Evolutionary conservation across 129 eudicot species (phyloP).

Genomic region (Pseudognaphalium luteoalbum): DNA sequence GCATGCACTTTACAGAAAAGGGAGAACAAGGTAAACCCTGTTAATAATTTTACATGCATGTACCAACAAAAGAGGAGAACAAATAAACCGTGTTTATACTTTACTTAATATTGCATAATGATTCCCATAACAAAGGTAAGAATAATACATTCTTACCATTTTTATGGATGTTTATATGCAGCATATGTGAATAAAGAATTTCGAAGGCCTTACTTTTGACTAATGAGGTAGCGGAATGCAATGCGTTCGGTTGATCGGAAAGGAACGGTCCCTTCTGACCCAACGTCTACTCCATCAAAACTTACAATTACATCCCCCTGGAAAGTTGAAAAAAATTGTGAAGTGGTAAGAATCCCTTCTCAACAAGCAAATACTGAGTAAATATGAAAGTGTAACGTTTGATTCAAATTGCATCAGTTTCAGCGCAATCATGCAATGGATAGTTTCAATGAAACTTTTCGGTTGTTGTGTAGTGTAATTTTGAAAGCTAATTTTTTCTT

Average conservation of each 20-base stretch:
- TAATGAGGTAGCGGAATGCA: conserved; percentile 93
- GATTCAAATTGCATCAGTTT: neutral
- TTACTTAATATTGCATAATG: conserved; percentile 18
- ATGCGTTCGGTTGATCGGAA: conserved; percentile 90
- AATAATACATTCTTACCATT: neutral
- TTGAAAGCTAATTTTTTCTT: neutral
- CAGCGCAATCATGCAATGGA: neutral
- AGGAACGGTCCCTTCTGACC: conserved; percentile 96
- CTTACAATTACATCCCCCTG: conserved; percentile 97
- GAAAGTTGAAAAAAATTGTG: conserved; percentile 8
- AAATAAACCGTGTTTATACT: neutral
- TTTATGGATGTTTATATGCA: conserved; percentile 1
- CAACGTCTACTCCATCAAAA: conserved; percentile 78
- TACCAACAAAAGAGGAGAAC: neutral
- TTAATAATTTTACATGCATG: neutral
- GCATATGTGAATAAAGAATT: neutral
- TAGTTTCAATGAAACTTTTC: neutral
- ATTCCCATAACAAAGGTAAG: conserved; percentile 6
- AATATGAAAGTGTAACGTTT: neutral
- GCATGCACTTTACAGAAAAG: conserved; percentile 2
- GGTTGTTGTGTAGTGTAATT: neutral
- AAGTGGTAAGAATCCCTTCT: neutral
- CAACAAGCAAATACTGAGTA: neutral
- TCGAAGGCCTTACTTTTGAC: conserved; percentile 77
- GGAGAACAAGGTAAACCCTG: neutral